Percentiles rank a stretch among this genome's conserved stretches.
Conservation (phyloP, 2,329 filamentous ascomycete genomes). For the Phialophora verrucosa region DNA sequence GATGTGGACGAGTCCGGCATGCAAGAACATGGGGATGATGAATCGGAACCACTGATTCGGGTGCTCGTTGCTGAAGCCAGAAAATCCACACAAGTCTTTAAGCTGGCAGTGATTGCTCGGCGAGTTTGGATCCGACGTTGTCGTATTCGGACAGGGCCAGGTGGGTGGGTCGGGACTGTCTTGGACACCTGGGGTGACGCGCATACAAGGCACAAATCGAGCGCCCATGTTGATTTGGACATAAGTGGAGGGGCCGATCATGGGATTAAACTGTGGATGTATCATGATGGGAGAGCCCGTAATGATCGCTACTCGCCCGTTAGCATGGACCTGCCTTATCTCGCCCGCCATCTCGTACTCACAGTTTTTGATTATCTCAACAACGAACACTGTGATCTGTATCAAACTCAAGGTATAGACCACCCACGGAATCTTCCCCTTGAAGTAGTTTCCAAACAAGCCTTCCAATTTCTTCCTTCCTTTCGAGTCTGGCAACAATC, state of each 20-base stretch:
- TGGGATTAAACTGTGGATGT: constrained; percentile 87
- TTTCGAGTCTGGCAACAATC: constrained; percentile 33
- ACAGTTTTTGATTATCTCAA: constrained; percentile 84
- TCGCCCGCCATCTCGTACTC: constrained; percentile 45
- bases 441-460: constrained; percentile 64
- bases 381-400: constrained; percentile 86
- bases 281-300: constrained; percentile 74
- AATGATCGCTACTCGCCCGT: constrained; percentile 62
- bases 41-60: constrained; percentile 98
- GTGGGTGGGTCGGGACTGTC: constrained; percentile 44
- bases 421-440: constrained; percentile 72
- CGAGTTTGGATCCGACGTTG: constrained; percentile 59
- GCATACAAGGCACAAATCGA: constrained; percentile 93
- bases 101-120: constrained; percentile 70
- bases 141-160: constrained; percentile 85
- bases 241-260: constrained; percentile 92
- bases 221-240: constrained; percentile 97
- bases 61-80: constrained; percentile 71
- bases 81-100: constrained; percentile 82
- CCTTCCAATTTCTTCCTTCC: constrained; percentile 48
- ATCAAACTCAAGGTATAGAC: constrained; percentile 78
- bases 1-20: constrained; percentile 92
- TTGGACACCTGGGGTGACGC: constrained; percentile 62
- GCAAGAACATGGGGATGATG: constrained; percentile 93
- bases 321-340: constrained; percentile 9